phyloP scores from a whole-genome alignment of 1,284 basidiomycete genomes.

The Coriolopsis trogii region DNA sequence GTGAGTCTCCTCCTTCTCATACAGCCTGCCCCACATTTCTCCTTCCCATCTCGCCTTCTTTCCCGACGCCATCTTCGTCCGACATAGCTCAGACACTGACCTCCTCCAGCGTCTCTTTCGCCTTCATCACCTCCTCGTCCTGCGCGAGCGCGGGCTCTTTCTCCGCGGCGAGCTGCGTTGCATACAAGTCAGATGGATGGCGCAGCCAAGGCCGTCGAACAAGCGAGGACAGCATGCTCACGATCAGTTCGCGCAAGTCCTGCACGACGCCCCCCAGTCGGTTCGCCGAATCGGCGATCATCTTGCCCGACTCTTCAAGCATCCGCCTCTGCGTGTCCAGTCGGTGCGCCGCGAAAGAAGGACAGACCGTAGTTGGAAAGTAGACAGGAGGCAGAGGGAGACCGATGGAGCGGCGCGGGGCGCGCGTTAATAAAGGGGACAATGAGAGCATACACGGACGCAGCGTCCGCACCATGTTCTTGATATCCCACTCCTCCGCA shows the following conservation, averaged over 20 bases:
- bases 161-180: constrained; percentile 50
- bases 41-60: neutral
- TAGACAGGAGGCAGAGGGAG: no score
- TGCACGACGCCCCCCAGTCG: constrained; percentile 63
- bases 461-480: constrained; percentile 71
- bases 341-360: no score
- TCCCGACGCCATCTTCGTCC: neutral
- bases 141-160: constrained; percentile 49
- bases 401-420: no score
- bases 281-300: constrained; percentile 70
- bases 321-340: constrained; percentile 55
- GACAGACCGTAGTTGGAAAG: no score
- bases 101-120: constrained; percentile 58
- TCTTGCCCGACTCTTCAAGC: constrained; percentile 79
- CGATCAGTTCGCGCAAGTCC: constrained; percentile 71
- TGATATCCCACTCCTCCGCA: constrained; percentile 80
- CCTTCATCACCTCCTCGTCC: constrained; percentile 58
- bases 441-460: no score
- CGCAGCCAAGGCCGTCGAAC: neutral
- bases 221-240: constrained; percentile 52
- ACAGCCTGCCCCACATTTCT: no score
- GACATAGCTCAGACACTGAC: constrained; percentile 30
- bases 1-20: constrained; percentile 4
- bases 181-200: neutral
- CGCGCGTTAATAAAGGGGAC: no score